phyloP scores from a whole-genome alignment of 192 early-diverging fungal species.

The Gonapodya prolifera region DNA sequence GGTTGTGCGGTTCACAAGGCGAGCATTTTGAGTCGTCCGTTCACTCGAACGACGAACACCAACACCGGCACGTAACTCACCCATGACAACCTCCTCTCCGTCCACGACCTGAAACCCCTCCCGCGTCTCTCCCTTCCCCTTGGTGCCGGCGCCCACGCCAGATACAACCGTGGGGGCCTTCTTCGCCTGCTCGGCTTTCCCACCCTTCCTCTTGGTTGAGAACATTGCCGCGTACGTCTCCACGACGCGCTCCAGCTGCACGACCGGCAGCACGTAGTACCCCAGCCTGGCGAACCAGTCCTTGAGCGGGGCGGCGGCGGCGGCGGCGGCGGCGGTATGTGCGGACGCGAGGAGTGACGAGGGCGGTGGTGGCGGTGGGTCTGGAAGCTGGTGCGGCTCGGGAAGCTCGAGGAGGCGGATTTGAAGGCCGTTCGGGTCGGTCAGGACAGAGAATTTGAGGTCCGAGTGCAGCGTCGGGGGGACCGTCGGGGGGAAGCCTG shows the following conservation, averaged over 20 bases:
- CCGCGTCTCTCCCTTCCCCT: background rate
- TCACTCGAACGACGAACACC: background rate
- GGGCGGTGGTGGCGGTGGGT: constrained; percentile 1
- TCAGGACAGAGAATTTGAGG: constrained; percentile 28
- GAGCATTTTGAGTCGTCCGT: background rate
- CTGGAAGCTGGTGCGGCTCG: constrained; percentile 24
- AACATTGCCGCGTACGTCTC: background rate
- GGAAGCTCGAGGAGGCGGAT: constrained; percentile 33
- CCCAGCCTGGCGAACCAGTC: constrained; percentile 40
- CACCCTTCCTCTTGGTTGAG: background rate
- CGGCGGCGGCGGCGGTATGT: background rate
- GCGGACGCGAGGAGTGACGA: background rate
- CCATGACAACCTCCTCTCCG: background rate
- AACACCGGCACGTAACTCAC: background rate
- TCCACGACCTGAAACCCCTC: background rate
- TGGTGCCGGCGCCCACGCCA: background rate
- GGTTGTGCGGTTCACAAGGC: background rate
- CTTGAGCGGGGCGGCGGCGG: background rate
- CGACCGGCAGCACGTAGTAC: constrained; percentile 32
- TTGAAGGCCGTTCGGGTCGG: constrained; percentile 38
- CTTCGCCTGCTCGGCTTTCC: background rate
- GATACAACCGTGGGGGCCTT: background rate
- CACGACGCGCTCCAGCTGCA: background rate
- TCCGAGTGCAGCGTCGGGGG: constrained; percentile 22
- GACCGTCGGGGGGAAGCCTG: constrained; percentile 19